Conservation (phyloP, 2,329 filamentous ascomycete species). For the Alternaria sp. region DNA sequence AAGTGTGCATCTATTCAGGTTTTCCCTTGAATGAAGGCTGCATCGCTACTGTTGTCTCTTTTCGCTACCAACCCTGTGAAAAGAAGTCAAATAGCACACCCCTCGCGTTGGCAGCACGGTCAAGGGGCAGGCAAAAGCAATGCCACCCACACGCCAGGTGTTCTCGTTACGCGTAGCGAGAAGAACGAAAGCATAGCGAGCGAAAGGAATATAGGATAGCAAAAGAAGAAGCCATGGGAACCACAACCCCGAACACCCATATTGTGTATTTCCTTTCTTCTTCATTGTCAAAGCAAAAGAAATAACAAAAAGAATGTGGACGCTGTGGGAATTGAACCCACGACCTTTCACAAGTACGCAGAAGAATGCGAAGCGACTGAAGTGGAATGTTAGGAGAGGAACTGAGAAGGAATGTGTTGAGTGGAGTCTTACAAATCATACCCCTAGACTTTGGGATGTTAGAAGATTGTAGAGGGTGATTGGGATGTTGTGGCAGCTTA, state of each 20-base stretch:
- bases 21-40: no score
- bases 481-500: background rate
- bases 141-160: background rate
- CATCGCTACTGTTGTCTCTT: no score
- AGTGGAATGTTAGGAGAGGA: background rate
- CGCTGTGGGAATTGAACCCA: constrained; percentile 36
- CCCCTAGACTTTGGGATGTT: constrained; percentile 11
- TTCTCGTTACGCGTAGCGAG: background rate
- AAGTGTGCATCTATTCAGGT: no score
- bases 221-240: background rate
- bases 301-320: constrained; percentile 17
- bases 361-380: constrained; percentile 25
- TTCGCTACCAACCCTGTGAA: background rate
- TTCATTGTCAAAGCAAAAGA: no score
- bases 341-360: constrained; percentile 28
- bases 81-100: background rate
- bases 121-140: background rate
- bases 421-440: constrained; percentile 11
- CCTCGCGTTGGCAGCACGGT: background rate
- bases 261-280: no score
- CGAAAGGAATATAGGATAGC: background rate
- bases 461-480: background rate
- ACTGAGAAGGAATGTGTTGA: background rate
- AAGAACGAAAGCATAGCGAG: background rate
- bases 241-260: no score